Conservation (phyloP, 2,329 filamentous ascomycete genomes). For the Trichoderma guizhouense region DNA sequence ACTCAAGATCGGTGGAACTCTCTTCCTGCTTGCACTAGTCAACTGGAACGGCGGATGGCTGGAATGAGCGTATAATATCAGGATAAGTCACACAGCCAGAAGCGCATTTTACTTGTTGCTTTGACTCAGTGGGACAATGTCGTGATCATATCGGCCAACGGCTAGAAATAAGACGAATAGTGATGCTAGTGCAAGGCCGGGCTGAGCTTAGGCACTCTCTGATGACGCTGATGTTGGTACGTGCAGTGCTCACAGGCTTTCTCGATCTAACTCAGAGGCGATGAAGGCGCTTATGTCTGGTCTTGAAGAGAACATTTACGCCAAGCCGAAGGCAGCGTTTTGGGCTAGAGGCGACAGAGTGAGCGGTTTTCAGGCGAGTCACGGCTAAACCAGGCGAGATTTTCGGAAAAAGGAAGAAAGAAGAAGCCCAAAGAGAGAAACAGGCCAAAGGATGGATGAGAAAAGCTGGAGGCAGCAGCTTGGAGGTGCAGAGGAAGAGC, state of each 20-base stretch:
- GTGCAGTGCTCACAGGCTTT: not conserved
- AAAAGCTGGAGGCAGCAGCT: not conserved
- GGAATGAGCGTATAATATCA: not conserved
- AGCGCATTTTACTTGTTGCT: not conserved
- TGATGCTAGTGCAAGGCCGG: not conserved
- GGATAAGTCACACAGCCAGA: not conserved
- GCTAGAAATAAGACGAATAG: not conserved
- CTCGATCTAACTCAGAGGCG: not conserved
- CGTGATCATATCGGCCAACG: not conserved
- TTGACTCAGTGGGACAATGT: not conserved
- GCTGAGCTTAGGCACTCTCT: not conserved
- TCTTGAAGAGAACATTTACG: not conserved
- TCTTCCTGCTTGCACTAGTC: not conserved
- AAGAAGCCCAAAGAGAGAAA: not conserved
- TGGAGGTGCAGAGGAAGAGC: not conserved
- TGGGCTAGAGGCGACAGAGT: not conserved
- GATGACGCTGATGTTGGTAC: slow-evolving; percentile 4
- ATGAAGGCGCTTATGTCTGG: not conserved
- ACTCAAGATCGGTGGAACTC: not conserved
- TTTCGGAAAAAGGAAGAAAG: not conserved
- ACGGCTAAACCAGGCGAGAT: not conserved
- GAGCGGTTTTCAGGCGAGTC: not conserved
- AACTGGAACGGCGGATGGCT: not conserved
- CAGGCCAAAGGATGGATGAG: not conserved
- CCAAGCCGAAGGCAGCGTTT: not conserved